Percentiles rank a stretch among this genome's conserved stretches.
These are phyloP conservation scores for Chenopodium suecicum DNA, from an alignment of 148 eudicot species.

Conservation along the genomic window DNA sequence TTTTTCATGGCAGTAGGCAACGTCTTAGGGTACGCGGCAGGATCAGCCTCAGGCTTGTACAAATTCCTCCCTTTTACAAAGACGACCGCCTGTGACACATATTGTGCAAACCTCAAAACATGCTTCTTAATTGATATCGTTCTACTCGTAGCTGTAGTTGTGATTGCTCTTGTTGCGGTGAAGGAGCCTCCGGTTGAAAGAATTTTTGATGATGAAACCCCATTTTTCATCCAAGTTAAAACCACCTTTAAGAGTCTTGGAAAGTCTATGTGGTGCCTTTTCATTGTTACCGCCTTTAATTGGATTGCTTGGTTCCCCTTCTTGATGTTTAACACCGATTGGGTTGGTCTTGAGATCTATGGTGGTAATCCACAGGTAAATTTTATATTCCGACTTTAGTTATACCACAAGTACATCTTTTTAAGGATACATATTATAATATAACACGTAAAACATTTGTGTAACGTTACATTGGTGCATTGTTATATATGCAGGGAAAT, in stretches of 20 bases:
- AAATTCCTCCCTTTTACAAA: constrained; percentile 54
- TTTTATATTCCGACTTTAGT: neutral
- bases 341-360: constrained; percentile 75
- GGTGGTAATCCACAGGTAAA: constrained; percentile 51
- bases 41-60: constrained; percentile 45
- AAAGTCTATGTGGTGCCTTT: constrained; percentile 59
- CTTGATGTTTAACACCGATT: constrained; percentile 68
- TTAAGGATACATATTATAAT: neutral
- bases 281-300: constrained; percentile 59
- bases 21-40: constrained; percentile 81
- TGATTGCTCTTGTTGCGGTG: constrained; percentile 39
- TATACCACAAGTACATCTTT: no score
- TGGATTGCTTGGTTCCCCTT: constrained; percentile 86
- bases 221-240: constrained; percentile 47
- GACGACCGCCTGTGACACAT: constrained; percentile 61
- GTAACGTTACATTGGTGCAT: neutral
- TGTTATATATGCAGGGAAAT: constrained; percentile 20
- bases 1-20: constrained; percentile 82
- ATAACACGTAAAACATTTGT: neutral
- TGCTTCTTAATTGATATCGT: constrained; percentile 64
- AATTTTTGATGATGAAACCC: constrained; percentile 11
- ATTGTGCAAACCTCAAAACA: constrained; percentile 82
- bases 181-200: constrained; percentile 29
- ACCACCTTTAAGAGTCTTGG: constrained; percentile 49
- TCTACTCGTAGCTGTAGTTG: constrained; percentile 38